phyloP scores from a whole-genome alignment of 257 asterid genomes.

The Galeopsis tetrahit region DNA sequence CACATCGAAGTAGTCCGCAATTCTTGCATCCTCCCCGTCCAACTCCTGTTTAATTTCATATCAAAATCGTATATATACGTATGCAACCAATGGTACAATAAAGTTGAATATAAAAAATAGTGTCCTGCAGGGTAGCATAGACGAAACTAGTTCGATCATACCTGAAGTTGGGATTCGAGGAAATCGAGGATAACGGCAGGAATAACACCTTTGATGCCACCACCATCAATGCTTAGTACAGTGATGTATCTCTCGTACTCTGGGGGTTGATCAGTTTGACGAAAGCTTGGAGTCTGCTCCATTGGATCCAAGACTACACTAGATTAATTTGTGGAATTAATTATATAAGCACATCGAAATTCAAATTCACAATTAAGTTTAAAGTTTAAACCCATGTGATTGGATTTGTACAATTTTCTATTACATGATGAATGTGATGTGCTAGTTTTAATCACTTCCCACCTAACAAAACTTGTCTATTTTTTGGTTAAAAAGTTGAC shows the following conservation, averaged over 20 bases:
- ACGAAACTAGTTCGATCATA: too few relatives aligned
- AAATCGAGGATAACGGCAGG: constrained; percentile 53
- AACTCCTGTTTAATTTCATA: constrained; percentile 38
- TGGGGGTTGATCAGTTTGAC: constrained; percentile 3
- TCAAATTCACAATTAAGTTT: too few relatives aligned
- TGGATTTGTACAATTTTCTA: too few relatives aligned
- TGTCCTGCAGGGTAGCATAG: too few relatives aligned
- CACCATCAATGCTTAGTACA: constrained; percentile 71
- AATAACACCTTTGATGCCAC: constrained; percentile 62
- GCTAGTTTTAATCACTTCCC: neutral
- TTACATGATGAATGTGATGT: neutral
- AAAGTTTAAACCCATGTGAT: too few relatives aligned
- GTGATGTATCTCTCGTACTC: constrained; percentile 43
- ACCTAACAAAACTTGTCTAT: neutral
- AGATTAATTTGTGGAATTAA: too few relatives aligned
- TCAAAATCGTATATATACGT: neutral
- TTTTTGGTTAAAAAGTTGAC: too few relatives aligned
- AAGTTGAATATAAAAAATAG: neutral
- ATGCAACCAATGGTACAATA: too few relatives aligned
- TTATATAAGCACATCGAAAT: too few relatives aligned
- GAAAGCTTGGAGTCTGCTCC: neutral
- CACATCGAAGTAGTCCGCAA: constrained; percentile 65
- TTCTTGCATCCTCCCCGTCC: constrained; percentile 51
- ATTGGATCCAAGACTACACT: neutral
- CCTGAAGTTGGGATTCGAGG: constrained; percentile 62